A percentile compares a stretch with the other conserved stretches of the same genome.
Conservation (phyloP, 768 basidiomycete genomes). For the Fibroporia radiculosa region DNA sequence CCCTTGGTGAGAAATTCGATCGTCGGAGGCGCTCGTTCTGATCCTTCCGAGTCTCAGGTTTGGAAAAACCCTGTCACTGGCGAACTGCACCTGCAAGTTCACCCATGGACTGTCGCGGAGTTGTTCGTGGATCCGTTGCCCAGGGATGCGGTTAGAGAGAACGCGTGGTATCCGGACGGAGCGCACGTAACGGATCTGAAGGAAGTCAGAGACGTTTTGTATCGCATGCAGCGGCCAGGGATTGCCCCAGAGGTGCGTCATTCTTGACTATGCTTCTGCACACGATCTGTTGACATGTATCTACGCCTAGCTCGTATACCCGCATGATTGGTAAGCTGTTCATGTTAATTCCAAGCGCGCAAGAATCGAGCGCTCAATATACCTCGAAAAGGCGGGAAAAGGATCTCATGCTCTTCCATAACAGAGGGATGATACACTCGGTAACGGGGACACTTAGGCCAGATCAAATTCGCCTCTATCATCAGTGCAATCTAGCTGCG, state of each 20-base stretch:
- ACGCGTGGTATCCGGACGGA: slow-evolving; percentile 70
- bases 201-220: slow-evolving; percentile 57
- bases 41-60: slow-evolving; percentile 29
- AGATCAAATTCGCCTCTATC: slow-evolving; percentile 56
- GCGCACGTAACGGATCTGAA: slow-evolving; percentile 58
- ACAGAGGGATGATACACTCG: slow-evolving; percentile 63
- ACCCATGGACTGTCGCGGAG: slow-evolving; percentile 60
- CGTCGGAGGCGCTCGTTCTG: not conserved
- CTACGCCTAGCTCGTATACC: slow-evolving; percentile 48
- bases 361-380: not conserved
- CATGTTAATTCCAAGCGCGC: slow-evolving; percentile 10
- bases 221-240: slow-evolving; percentile 76
- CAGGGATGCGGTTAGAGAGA: slow-evolving; percentile 37
- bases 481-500: slow-evolving; percentile 71
- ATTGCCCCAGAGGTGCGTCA: slow-evolving; percentile 46
- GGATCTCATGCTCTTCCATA: slow-evolving; percentile 72
- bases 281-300: not conserved
- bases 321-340: slow-evolving; percentile 63
- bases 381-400: slow-evolving; percentile 10
- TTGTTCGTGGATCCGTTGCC: slow-evolving; percentile 61
- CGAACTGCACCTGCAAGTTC: slow-evolving; percentile 73
- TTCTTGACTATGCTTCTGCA: not conserved
- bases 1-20: slow-evolving; percentile 36
- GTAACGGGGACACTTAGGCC: slow-evolving; percentile 58
- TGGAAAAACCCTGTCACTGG: slow-evolving; percentile 87